Base-by-base conservation (phyloP, 306 rosid genomes). In the Castanea crenata region DNA sequence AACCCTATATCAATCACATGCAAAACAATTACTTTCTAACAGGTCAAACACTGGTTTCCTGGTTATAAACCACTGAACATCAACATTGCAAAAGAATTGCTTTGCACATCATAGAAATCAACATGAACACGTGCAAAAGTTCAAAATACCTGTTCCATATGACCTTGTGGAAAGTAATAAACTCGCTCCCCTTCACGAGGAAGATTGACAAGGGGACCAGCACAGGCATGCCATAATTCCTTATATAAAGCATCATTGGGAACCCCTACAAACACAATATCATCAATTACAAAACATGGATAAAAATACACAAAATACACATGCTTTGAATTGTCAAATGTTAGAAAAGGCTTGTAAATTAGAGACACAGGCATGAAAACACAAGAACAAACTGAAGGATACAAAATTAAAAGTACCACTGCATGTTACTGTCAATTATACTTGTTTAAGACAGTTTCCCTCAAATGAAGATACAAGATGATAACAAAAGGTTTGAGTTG, bases 171-270 rank as follows among this genome's bases (percentile, higher is more conserved):
- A 80, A 91, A 94, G 87, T 94, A 94, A 83, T 92, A 94, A 52
- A 94, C 99, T 77, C 95, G 92, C 86, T 91, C 95, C 79, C 89
- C 91, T 92, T 94, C 90, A 57, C 88, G 85, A 29, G 99, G 99
- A 84, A 94, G 97, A 81, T 92, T 88, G 80, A 94, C 99, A 75
- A 94, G 99, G 71, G 99, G 99, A 27, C 99, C 99, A 62, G 99
- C 99, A 86, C 99, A 94, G n/a, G 97, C 95, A 89, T 92, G 95
- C 99, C 99, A 94, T 83, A 94, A 78, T 88, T 94, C 97, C 93
- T 86, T 94, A 89, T 85, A 94, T 77, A 94, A 83, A 69, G 91
- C 99, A 90, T 91, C 91, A 68, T 82, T 85, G 64, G 90, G 76
- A 29, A 82, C 35, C 76, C 87, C 98, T 94, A 71, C 32, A 82